Evolutionary conservation across 495 filamentous ascomycete genomes (phyloP).

Genomic region (Podospora tetraspora): DNA sequence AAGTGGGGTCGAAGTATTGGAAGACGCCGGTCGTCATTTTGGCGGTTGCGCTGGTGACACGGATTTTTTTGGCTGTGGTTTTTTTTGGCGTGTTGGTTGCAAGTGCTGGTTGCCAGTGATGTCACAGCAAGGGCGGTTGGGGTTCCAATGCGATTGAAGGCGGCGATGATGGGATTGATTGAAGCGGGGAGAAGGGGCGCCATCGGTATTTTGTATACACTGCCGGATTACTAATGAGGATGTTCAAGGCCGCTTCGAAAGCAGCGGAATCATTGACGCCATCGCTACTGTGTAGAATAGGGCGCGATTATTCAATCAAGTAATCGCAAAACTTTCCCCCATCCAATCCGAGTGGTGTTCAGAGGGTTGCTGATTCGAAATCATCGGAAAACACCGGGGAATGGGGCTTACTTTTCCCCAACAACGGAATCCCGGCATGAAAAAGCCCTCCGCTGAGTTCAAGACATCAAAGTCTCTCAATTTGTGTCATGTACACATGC

Average conservation of each 20-base stretch:
- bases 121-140: neutral
- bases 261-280: neutral
- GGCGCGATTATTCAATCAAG: neutral
- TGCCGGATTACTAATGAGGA: neutral
- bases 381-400: neutral
- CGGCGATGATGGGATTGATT: neutral
- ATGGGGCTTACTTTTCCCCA: neutral
- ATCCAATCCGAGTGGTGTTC: neutral
- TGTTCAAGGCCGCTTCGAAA: neutral
- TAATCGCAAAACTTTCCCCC: neutral
- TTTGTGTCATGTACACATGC: neutral
- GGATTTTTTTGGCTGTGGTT: neutral
- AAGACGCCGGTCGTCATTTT: conserved; percentile 27
- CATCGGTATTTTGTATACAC: neutral
- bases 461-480: neutral
- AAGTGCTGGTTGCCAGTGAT: neutral
- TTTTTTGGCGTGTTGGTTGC: neutral
- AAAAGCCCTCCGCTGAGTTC: neutral
- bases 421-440: neutral
- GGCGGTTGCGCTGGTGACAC: neutral
- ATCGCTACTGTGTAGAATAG: neutral
- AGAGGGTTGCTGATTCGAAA: neutral
- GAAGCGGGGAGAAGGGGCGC: neutral
- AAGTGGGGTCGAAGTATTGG: conserved; percentile 28
- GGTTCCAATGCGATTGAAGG: neutral